A percentile compares a stretch with the other conserved stretches of the same genome.
phyloP scores from a whole-genome alignment of 371 early-diverging fungal genomes.

The Mucor ambiguus region DNA sequence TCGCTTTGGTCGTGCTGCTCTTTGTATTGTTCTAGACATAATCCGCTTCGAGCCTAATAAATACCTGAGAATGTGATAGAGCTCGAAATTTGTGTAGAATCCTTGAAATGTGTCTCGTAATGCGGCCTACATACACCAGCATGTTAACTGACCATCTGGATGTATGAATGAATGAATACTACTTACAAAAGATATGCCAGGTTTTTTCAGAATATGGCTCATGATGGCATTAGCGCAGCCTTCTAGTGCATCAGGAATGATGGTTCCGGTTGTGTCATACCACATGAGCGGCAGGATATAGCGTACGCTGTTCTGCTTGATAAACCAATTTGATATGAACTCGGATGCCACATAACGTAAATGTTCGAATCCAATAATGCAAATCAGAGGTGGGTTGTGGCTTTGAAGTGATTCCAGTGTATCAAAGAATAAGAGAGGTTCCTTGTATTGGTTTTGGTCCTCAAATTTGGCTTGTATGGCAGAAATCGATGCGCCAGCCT shows the following conservation, averaged over 20 bases:
- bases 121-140: not conserved
- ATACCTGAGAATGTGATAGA: constrained; percentile 14
- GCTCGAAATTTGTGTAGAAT: constrained; percentile 16
- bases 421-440: not conserved
- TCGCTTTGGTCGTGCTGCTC: not conserved
- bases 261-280: constrained; percentile 17
- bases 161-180: not conserved
- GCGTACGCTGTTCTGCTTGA: not conserved
- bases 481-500: not conserved
- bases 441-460: not conserved
- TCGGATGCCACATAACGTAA: constrained; percentile 19
- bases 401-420: not conserved
- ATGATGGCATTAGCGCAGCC: constrained; percentile 15
- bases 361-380: constrained; percentile 12
- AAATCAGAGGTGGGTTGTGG: constrained; percentile 6
- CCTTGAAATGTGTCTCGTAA: constrained; percentile 8
- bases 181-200: constrained; percentile 26
- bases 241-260: constrained; percentile 13
- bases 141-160: no score
- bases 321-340: constrained; percentile 3
- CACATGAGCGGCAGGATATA: constrained; percentile 17
- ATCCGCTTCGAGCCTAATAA: constrained; percentile 4
- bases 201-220: constrained; percentile 16
- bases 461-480: not conserved
- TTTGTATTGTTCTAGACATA: constrained; percentile 1